Evolutionary conservation across 2,329 filamentous ascomycete genomes (phyloP).

Genomic region (Metarhizium humberi): DNA sequence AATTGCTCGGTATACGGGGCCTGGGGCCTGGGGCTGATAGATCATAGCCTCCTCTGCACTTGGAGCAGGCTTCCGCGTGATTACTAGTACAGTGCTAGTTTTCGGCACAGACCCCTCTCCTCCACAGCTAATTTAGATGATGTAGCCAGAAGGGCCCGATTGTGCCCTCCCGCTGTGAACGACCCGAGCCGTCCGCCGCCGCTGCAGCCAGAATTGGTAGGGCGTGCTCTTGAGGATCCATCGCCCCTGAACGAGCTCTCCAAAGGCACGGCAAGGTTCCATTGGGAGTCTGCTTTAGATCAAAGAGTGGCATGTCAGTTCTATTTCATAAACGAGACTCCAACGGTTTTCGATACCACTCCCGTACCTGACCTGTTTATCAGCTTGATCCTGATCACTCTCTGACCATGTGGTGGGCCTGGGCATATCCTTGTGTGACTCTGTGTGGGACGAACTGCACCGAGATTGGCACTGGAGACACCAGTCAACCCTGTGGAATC

Average conservation of each 20-base stretch:
- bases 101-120: background rate
- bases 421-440: constrained; percentile 6
- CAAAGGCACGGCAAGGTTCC: background rate
- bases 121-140: background rate
- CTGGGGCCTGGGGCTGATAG: background rate
- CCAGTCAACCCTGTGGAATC: background rate
- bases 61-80: background rate
- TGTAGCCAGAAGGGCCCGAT: constrained; percentile 1
- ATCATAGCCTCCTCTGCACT: background rate
- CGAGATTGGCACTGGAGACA: constrained; percentile 5
- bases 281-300: background rate
- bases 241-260: background rate
- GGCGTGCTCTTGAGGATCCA: background rate
- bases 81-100: background rate
- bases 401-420: constrained; percentile 9
- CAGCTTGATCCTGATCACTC: constrained; percentile 1
- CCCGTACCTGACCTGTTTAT: background rate
- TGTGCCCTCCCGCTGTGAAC: constrained; percentile 5
- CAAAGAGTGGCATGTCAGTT: background rate
- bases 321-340: background rate
- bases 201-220: constrained; percentile 1
- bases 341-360: background rate
- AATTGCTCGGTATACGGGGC: background rate
- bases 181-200: constrained; percentile 8
- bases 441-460: constrained; percentile 12